Base-by-base conservation (phyloP, 2,329 filamentous ascomycete species). In the Clarireedia homoeocarpa region DNA sequence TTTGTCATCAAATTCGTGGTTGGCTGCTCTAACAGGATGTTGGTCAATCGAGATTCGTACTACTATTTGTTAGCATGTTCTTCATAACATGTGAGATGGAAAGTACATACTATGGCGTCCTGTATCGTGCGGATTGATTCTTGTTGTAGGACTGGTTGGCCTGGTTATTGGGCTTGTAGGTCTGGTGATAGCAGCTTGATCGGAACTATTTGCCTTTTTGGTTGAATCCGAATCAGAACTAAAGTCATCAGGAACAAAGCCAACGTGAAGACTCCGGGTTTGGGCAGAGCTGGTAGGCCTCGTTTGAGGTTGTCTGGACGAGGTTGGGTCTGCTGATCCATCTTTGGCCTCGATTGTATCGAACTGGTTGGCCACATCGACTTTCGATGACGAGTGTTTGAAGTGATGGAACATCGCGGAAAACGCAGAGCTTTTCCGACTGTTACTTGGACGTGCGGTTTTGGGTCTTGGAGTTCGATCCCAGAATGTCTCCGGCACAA, bases 401-500 rank as follows among this genome's bases (percentile, higher is more conserved):
- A 57, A 56, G 14, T 40, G 51, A 7, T 59, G 57, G 44, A 66
- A 61, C 5, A 64, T 23, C 17, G 63, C 61, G 6, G 53, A 50
- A 20, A 60, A 55, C 27, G 51, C 58, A 3, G 62, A 59, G 12
- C 36, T 5, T 46, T 53, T 58, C 42, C 59, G 60, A 42, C 59
- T 62, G 5, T 17, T 26, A 20, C 61, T 65, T 15, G 53, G 26
- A 23, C 38, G 38, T 9, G 36, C 1, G 23, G 34, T 42, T 24
- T 50, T 55, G 17, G 66, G 61, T n/a, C 64, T 59, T 24, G 91
- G 91, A 2, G 86, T 86, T 48, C 92, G 79, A 70, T 96, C 91
- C 92, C 92, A 97, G 63, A 96, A 96, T 0, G 91, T 96, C 72
- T 97, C 92, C 0, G 92, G 92, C 0, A 96, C 89, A 64, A 96